Base-by-base conservation (phyloP, 140 eudicot genomes). In the Flaveria floridana region DNA sequence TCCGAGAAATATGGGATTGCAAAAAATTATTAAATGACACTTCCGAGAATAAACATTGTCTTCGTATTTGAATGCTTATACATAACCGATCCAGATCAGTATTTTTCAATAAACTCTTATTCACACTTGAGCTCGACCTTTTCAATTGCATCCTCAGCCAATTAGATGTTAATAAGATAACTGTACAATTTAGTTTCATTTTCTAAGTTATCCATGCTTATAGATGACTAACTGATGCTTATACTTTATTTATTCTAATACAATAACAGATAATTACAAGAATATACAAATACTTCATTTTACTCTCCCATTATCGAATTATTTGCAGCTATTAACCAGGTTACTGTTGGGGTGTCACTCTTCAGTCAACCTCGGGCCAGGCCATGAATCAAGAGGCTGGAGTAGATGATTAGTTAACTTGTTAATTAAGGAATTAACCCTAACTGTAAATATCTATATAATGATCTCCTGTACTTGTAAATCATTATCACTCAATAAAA, bases 151-250 rank as follows among this genome's bases (percentile, higher is more conserved):
- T 28, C 65, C 34, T 57, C 37, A 9, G 21, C 34, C n/a, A 14
- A 4, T 57, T 20, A 20, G 30, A 11, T 19, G 13, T 55, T 55
- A 19, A 25, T 55, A 21, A 58, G 21, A 30, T 46, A 64, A 58
- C 10, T 57, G 21, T 57, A 15, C 30, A 46, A 34, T 63, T 63
- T 63, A 20, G 34, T 15, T 10, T 28, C 30, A 37, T 30, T 63
- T 28, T 30, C 21, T 63, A 63, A 28, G 46, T 63, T 63, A 63
- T 63, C 15, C 69, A 63, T 65, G 70, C 50, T 8, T 65, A 65
- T 39, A 37, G n/a, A 39, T 15, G n/a, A 39, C 26, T n/a, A 39
- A 39, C 71, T 39, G n/a, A 37, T 8, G 26, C 71, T 39, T n/a
- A 37, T 37, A 65, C 8, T 65, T 1, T 9, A 65, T 65, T 5